These are phyloP conservation scores for Rubus idaeus DNA, from an alignment of 306 rosid species.

Conservation along the genomic window DNA sequence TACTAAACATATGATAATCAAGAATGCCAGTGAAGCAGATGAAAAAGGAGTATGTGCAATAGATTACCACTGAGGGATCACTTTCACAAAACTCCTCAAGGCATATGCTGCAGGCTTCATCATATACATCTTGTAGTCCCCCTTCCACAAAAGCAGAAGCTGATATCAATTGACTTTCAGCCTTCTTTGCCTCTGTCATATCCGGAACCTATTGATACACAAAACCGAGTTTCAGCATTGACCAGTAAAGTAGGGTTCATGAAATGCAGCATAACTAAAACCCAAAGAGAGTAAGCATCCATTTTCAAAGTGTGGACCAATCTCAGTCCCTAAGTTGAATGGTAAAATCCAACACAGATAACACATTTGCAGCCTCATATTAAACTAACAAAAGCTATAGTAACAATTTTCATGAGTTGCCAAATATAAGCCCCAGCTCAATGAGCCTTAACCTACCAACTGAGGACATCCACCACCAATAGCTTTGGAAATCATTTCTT, in stretches of 20 bases:
- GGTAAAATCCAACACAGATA: not conserved
- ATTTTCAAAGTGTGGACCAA: not conserved
- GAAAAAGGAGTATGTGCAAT: not conserved
- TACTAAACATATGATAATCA: not conserved
- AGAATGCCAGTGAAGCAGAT: not conserved
- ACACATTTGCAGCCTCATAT: not conserved
- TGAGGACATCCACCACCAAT: not conserved
- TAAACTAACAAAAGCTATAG: not conserved
- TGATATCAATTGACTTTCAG: constrained; percentile 61
- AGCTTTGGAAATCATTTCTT: not conserved
- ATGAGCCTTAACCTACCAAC: constrained; percentile 10
- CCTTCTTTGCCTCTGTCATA: constrained; percentile 48
- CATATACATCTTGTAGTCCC: constrained; percentile 83
- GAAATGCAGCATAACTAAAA: not conserved
- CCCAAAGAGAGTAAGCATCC: constrained; percentile 13
- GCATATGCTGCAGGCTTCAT: constrained; percentile 96
- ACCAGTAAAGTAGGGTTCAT: not conserved
- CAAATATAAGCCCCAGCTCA: constrained; percentile 7
- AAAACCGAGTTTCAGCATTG: constrained; percentile 30
- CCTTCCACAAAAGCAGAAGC: constrained; percentile 96
- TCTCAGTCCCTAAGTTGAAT: not conserved
- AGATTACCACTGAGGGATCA: constrained; percentile 77
- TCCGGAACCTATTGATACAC: constrained; percentile 39
- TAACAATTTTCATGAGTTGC: not conserved
- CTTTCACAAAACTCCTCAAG: constrained; percentile 78